A percentile compares a stretch with the other conserved stretches of the same genome.
phyloP scores from a whole-genome alignment of 164 flowering plant genomes.

The Vitis cinerea region DNA sequence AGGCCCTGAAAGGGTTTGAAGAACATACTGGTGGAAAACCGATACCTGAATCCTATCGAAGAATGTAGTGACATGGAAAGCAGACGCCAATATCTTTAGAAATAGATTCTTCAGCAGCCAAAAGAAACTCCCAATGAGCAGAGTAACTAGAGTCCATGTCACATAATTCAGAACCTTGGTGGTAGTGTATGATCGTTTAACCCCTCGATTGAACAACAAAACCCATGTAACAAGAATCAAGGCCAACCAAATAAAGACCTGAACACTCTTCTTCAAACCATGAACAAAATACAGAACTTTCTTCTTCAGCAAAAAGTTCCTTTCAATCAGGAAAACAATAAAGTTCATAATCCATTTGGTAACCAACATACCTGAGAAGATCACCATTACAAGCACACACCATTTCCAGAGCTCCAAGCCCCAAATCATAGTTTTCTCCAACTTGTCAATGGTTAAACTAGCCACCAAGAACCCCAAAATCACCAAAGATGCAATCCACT shows the following conservation, averaged over 20 bases:
- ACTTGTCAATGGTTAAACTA: conserved; percentile 32
- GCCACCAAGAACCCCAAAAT: conserved; percentile 40
- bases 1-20: conserved; percentile 59
- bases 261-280: conserved; percentile 62
- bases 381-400: conserved; percentile 53
- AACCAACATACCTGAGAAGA: conserved; percentile 54
- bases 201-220: conserved; percentile 38
- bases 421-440: conserved; percentile 27
- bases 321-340: conserved; percentile 60
- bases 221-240: conserved; percentile 57
- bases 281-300: conserved; percentile 66
- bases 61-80: conserved; percentile 59
- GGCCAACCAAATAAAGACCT: conserved; percentile 48
- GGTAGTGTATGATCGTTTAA: conserved; percentile 27
- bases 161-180: conserved; percentile 31
- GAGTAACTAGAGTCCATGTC: conserved; percentile 44
- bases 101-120: conserved; percentile 58
- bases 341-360: conserved; percentile 50
- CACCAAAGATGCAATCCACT: conserved; percentile 32
- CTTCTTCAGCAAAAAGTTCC: conserved; percentile 53
- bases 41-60: conserved; percentile 75
- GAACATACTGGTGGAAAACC: conserved; percentile 60
- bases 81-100: conserved; percentile 59
- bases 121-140: conserved; percentile 53
- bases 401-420: conserved; percentile 60